Conservation (phyloP, 176 grass and related monocot species). For the Aegilops tauschii region DNA sequence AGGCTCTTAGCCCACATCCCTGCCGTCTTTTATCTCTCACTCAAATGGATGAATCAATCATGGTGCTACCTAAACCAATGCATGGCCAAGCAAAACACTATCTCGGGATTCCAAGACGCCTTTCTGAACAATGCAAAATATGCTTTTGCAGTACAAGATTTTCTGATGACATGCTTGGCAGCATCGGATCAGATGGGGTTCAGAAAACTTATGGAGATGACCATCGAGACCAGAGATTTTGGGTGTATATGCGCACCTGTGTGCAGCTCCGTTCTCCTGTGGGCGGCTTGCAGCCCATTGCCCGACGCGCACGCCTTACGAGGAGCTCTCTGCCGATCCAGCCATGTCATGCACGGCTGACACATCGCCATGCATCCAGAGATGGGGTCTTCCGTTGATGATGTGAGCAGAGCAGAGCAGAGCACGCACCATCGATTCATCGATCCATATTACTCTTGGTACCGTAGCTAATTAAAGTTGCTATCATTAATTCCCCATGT, state of each 20-base stretch:
- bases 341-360: not conserved
- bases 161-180: not conserved
- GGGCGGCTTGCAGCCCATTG: constrained; percentile 23
- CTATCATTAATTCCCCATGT: not conserved
- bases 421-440: not conserved
- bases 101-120: no score
- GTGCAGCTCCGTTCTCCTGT: constrained; percentile 10
- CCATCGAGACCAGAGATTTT: constrained; percentile 25
- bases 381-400: not conserved
- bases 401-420: not conserved
- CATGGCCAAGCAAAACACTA: not conserved
- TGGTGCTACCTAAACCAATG: not conserved
- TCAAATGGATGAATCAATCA: constrained; percentile 13
- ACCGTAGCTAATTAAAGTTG: not conserved
- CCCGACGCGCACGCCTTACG: constrained; percentile 28
- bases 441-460: constrained; percentile 7
- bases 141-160: no score
- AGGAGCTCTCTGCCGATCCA: not conserved
- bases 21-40: not conserved
- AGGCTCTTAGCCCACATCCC: constrained; percentile 37
- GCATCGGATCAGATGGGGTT: not conserved
- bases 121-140: no score
- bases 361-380: not conserved
- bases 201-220: not conserved
- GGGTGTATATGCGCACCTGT: constrained; percentile 22